A percentile compares a stretch with the other conserved stretches of the same genome.
Evolutionary conservation across 140 eudicot species (phyloP).

Genomic region (Anethum foeniculum): DNA sequence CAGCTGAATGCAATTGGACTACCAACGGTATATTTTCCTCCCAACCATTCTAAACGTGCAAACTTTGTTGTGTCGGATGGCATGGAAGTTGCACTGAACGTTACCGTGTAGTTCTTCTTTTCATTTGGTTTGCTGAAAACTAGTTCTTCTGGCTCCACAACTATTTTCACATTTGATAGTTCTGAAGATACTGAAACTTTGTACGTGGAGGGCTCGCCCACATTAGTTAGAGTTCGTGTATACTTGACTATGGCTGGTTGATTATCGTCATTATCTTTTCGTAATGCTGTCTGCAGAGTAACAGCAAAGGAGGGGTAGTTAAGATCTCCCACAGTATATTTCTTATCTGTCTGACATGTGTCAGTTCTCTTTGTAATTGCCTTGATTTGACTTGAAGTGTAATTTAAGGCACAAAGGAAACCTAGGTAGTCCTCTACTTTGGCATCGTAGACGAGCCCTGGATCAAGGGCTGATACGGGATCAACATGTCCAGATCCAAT

Average conservation of each 20-base stretch:
- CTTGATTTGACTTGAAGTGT: slow-evolving; percentile 40
- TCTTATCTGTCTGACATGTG: slow-evolving; percentile 36
- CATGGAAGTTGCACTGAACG: slow-evolving; percentile 58
- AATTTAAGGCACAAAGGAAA: slow-evolving; percentile 73
- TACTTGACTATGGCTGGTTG: slow-evolving; percentile 38
- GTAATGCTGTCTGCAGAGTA: slow-evolving; percentile 59
- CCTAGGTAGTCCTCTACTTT: slow-evolving; percentile 40
- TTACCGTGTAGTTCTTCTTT: slow-evolving; percentile 57
- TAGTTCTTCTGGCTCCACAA: slow-evolving; percentile 49
- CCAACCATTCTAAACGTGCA: slow-evolving; percentile 53
- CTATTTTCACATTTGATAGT: slow-evolving; percentile 40
- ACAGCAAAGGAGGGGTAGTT: slow-evolving; percentile 85
- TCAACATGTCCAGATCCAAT: slow-evolving; percentile 75
- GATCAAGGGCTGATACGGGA: slow-evolving; percentile 70
- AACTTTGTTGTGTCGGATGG: slow-evolving; percentile 57
- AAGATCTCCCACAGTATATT: slow-evolving; percentile 53
- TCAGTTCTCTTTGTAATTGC: slow-evolving; percentile 27
- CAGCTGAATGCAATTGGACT: slow-evolving; percentile 74
- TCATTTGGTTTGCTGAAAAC: slow-evolving; percentile 36
- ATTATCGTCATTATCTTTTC: slow-evolving; percentile 39
- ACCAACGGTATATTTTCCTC: slow-evolving; percentile 48
- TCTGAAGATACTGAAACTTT: slow-evolving; percentile 43
- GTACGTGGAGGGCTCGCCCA: slow-evolving; percentile 65
- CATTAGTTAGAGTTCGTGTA: slow-evolving; percentile 73
- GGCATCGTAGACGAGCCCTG: slow-evolving; percentile 69